phyloP scores from a whole-genome alignment of 2,329 filamentous ascomycete genomes.

The Stemphylium beticola region DNA sequence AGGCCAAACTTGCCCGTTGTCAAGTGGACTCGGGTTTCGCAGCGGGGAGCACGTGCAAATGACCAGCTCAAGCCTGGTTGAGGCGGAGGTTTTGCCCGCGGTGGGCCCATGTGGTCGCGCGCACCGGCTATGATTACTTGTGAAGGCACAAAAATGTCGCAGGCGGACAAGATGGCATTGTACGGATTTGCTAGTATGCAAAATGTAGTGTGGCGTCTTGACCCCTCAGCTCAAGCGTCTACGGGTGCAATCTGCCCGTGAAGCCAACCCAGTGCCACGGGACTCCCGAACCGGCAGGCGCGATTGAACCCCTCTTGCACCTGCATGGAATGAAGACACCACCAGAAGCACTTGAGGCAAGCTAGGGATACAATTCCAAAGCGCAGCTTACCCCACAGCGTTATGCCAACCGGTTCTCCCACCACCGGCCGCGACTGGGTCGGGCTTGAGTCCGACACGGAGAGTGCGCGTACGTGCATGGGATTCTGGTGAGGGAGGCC shows the following conservation, averaged over 20 bases:
- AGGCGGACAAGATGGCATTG: not conserved
- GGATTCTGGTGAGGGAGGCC: slow-evolving; percentile 7
- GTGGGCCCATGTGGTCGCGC: not conserved
- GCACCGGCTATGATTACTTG: not conserved
- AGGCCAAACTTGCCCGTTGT: slow-evolving; percentile 1
- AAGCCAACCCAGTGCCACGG: slow-evolving; percentile 7
- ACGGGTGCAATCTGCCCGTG: slow-evolving; percentile 6
- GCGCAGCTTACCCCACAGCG: slow-evolving; percentile 8
- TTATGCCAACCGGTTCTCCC: slow-evolving; percentile 10
- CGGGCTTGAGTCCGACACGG: not conserved
- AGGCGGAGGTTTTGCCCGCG: slow-evolving; percentile 6
- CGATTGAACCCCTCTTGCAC: slow-evolving; percentile 21
- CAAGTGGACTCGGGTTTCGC: slow-evolving; percentile 7
- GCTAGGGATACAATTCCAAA: slow-evolving; percentile 4
- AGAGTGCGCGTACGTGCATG: slow-evolving; percentile 2
- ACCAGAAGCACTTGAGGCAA: slow-evolving; percentile 5
- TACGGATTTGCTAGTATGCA: slow-evolving; percentile 4
- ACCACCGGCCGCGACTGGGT: slow-evolving; percentile 17
- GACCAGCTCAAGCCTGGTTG: slow-evolving; percentile 6
- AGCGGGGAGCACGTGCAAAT: slow-evolving; percentile 9
- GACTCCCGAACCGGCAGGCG: slow-evolving; percentile 24
- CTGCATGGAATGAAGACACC: slow-evolving; percentile 15
- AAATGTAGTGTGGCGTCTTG: slow-evolving; percentile 12
- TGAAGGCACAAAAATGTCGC: not conserved
- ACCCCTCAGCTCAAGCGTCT: slow-evolving; percentile 8